Percentiles rank a stretch among this genome's conserved stretches.
Evolutionary conservation across 805 yeast species (phyloP).

Genomic region (Teunomyces cretensis): DNA sequence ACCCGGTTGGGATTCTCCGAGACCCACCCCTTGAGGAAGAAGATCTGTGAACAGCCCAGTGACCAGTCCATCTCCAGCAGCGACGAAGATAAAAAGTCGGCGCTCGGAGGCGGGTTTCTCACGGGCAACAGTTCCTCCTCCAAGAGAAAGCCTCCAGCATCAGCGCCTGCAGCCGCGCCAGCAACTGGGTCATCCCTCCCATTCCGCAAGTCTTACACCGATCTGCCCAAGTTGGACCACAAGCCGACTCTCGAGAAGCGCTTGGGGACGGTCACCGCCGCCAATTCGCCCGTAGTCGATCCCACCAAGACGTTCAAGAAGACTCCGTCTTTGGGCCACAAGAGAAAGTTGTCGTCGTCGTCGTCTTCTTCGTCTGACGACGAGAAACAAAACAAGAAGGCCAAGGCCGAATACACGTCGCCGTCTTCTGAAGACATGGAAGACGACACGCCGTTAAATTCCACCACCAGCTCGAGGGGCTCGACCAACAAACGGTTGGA

Average conservation of each 20-base stretch:
- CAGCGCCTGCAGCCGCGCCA: not conserved
- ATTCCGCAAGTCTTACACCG: conserved; percentile 19
- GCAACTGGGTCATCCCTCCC: conserved; percentile 2
- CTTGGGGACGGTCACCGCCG: conserved; percentile 7
- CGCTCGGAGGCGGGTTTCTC: conserved; percentile 27
- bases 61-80: too few relatives aligned
- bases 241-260: conserved; percentile 5
- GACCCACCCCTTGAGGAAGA: conserved; percentile 42
- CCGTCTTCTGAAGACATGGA: conserved; percentile 27
- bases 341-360: conserved; percentile 12
- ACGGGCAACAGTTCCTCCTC: conserved; percentile 16
- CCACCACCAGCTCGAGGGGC: conserved; percentile 10
- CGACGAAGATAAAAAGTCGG: conserved; percentile 27
- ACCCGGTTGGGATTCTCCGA: conserved; percentile 43
- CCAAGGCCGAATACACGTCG: conserved; percentile 28
- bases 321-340: conserved; percentile 1
- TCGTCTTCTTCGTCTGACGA: conserved; percentile 23
- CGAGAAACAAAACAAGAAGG: conserved; percentile 16
- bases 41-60: conserved; percentile 23
- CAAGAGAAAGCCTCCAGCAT: conserved; percentile 10
- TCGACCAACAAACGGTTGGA: conserved; percentile 20
- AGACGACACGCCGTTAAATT: conserved; percentile 15
- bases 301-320: not conserved
- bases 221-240: conserved; percentile 17
- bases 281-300: conserved; percentile 15